phyloP scores from a whole-genome alignment of 1,284 basidiomycete species.

The Apiotrichum mycotoxinovorans region DNA sequence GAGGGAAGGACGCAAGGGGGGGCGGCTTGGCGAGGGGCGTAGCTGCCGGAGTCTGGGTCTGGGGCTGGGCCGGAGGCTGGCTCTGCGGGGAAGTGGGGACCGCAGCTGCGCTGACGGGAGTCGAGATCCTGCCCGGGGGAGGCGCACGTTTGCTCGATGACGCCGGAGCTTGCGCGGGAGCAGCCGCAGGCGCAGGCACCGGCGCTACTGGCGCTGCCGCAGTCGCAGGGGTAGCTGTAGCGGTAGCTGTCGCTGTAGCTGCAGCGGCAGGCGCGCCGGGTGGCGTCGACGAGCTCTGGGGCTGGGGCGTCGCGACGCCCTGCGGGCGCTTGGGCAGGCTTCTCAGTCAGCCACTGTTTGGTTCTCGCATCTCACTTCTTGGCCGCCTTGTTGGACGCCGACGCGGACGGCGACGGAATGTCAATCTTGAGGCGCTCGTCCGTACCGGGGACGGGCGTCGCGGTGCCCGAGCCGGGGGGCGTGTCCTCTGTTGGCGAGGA shows the following conservation, averaged over 20 bases:
- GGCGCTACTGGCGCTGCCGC: too few species aligned
- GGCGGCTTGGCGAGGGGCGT: background rate
- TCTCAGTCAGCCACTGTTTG: background rate
- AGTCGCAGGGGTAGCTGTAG: background rate
- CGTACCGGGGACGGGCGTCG: constrained; percentile 18
- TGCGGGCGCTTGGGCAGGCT: constrained; percentile 13
- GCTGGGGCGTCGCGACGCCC: background rate
- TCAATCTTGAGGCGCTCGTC: constrained; percentile 61
- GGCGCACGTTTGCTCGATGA: too few species aligned
- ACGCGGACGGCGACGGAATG: constrained; percentile 60
- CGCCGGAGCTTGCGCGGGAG: background rate
- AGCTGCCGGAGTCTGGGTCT: background rate
- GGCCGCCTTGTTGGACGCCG: constrained; percentile 15
- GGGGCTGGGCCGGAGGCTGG: too few species aligned
- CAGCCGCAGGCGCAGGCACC: background rate
- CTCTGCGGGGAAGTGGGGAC: too few species aligned
- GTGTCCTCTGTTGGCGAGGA: background rate
- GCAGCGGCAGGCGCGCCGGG: background rate
- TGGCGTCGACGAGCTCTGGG: background rate
- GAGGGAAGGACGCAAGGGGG: background rate
- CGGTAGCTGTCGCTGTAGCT: background rate
- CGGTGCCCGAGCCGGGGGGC: constrained; percentile 22
- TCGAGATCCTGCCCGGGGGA: too few species aligned
- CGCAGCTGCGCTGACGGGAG: too few species aligned
- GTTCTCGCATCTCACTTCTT: constrained; percentile 1